These are phyloP conservation scores for Botryobasidium botryosum DNA, from an alignment of 768 basidiomycete genomes.

Conservation along the genomic window DNA sequence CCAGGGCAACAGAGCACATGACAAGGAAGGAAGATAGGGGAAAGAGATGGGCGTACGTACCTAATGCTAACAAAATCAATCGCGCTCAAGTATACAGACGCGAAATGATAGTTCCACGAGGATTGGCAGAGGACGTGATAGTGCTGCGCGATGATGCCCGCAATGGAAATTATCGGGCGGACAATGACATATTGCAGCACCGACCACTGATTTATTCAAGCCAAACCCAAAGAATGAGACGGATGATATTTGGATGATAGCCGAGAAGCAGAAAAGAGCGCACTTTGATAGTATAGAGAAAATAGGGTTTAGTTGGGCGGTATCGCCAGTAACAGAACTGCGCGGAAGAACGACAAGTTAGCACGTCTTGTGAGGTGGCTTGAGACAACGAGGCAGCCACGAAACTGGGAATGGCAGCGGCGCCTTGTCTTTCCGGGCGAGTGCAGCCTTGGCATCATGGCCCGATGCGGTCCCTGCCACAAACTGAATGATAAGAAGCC, in stretches of 20 bases:
- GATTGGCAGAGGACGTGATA: slow-evolving; percentile 52
- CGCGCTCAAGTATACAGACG: slow-evolving; percentile 49
- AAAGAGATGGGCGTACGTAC: slow-evolving; percentile 27
- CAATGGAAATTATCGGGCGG: slow-evolving; percentile 52
- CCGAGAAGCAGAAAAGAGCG: slow-evolving; percentile 4
- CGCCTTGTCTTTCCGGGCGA: slow-evolving; percentile 65
- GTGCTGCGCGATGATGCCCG: slow-evolving; percentile 61
- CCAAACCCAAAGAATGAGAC: not conserved
- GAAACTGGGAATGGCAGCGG: slow-evolving; percentile 51
- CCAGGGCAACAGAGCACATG: too few relatives aligned
- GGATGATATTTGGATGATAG: not conserved
- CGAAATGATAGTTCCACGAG: slow-evolving; percentile 39
- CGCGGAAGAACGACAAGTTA: too few relatives aligned
- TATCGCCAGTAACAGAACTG: slow-evolving; percentile 74
- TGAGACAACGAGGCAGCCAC: slow-evolving; percentile 13
- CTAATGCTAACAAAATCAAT: slow-evolving; percentile 74
- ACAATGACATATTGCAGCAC: slow-evolving; percentile 81
- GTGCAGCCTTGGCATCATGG: slow-evolving; percentile 45
- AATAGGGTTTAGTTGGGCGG: slow-evolving; percentile 74
- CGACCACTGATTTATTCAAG: slow-evolving; percentile 41
- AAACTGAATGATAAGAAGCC: slow-evolving; percentile 68
- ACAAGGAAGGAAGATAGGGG: too few relatives aligned
- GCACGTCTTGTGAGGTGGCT: too few relatives aligned
- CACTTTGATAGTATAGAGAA: slow-evolving; percentile 67
- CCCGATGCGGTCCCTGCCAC: slow-evolving; percentile 53